Evolutionary conservation across 768 basidiomycete genomes (phyloP).

Genomic region (Agrocybe praecox): DNA sequence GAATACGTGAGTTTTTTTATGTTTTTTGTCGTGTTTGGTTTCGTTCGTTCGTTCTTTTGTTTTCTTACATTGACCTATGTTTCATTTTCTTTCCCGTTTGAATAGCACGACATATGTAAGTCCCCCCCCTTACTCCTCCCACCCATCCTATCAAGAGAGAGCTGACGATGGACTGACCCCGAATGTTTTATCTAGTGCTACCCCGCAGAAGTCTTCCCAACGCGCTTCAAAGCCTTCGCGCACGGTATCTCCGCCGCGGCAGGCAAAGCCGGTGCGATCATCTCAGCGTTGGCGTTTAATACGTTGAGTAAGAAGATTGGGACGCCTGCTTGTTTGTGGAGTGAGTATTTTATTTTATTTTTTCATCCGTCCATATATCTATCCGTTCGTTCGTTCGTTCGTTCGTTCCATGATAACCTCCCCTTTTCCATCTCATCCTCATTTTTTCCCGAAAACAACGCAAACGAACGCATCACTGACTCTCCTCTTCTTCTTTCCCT

Average conservation of each 20-base stretch:
- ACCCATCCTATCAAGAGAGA: background rate
- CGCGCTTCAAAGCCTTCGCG: conserved; percentile 69
- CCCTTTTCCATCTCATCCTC: no score
- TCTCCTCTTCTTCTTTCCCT: background rate
- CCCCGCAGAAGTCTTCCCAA: conserved; percentile 82
- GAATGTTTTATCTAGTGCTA: conserved; percentile 48
- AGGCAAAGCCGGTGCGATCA: conserved; percentile 79
- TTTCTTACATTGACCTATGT: background rate
- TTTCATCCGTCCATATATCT: no score
- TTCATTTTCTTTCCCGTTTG: background rate
- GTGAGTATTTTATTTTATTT: conserved; percentile 39
- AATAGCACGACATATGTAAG: conserved; percentile 54
- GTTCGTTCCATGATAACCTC: no score
- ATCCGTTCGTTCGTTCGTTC: no score
- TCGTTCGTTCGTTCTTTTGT: background rate
- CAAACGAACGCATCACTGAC: background rate
- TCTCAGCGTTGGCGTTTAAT: conserved; percentile 76
- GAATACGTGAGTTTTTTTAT: conserved; percentile 49
- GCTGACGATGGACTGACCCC: background rate
- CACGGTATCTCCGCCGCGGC: conserved; percentile 76
- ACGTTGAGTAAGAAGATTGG: conserved; percentile 61
- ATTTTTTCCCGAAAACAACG: no score
- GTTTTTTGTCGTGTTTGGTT: background rate
- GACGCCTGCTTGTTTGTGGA: conserved; percentile 70
- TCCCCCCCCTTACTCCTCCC: background rate